phyloP scores from a whole-genome alignment of 371 early-diverging fungal species.

The Zychaea mexicana region DNA sequence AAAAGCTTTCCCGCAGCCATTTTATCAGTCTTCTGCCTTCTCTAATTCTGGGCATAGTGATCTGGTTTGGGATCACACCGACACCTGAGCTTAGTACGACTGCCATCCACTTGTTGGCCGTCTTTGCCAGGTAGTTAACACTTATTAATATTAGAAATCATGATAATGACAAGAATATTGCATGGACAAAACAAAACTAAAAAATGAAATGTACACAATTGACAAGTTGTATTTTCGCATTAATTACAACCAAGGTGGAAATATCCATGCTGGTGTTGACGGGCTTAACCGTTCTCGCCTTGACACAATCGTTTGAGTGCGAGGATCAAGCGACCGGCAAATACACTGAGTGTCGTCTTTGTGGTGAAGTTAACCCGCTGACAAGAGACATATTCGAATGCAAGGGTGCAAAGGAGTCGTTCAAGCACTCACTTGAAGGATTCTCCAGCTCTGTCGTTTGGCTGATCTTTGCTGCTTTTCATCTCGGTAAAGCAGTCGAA shows the following conservation, averaged over 20 bases:
- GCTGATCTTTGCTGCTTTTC: conserved; percentile 74
- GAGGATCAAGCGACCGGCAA: conserved; percentile 48
- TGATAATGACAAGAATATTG: not conserved
- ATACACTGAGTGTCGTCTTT: conserved; percentile 55
- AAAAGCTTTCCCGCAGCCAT: conserved; percentile 1
- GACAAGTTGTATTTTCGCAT: conserved; percentile 58
- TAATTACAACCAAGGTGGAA: conserved; percentile 60
- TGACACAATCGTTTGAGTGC: conserved; percentile 66
- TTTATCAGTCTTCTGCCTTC: conserved; percentile 29
- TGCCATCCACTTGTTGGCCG: conserved; percentile 46
- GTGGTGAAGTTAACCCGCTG: conserved; percentile 39
- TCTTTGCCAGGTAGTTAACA: conserved; percentile 44
- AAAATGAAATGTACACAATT: not conserved
- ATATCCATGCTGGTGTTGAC: conserved; percentile 59
- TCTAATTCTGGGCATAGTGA: conserved; percentile 24
- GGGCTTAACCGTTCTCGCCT: conserved; percentile 52
- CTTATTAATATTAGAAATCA: not conserved
- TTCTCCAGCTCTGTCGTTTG: conserved; percentile 66
- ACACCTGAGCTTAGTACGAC: conserved; percentile 39
- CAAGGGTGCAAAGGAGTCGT: conserved; percentile 56
- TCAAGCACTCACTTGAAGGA: conserved; percentile 59
- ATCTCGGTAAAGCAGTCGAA: conserved; percentile 69
- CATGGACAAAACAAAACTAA: not conserved
- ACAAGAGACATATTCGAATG: conserved; percentile 45
- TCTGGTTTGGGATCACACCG: conserved; percentile 47